Percentiles rank a stretch among this genome's conserved stretches.
Evolutionary conservation across 2,329 filamentous ascomycete species (phyloP).

Genomic region (Penicillium polonicum): DNA sequence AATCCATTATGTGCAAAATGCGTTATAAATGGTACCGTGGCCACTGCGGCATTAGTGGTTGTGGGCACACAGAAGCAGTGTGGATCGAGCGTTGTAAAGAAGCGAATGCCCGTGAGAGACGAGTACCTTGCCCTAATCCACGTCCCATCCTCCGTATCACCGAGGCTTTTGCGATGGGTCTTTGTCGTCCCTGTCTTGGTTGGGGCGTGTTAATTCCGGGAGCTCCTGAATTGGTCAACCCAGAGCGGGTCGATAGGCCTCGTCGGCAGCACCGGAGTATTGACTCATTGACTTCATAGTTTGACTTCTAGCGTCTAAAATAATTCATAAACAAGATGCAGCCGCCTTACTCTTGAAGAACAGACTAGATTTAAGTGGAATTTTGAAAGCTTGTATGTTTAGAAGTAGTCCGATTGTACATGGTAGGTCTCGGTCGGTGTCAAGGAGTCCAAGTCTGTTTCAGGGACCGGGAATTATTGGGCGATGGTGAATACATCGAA

Average conservation of each 20-base stretch:
- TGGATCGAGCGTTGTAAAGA: constrained; percentile 6
- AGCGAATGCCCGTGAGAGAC: constrained; percentile 3
- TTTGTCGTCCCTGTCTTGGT: constrained; percentile 5
- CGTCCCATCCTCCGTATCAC: constrained; percentile 3
- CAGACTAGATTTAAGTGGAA: neutral
- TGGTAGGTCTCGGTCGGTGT: neutral
- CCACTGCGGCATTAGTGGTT: constrained; percentile 1
- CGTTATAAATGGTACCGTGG: constrained; percentile 11
- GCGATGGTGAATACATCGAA: neutral
- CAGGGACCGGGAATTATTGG: neutral
- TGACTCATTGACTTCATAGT: neutral
- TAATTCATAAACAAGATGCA: neutral
- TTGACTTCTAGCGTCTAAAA: neutral
- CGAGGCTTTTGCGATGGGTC: constrained; percentile 4
- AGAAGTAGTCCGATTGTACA: neutral
- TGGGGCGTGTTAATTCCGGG: constrained; percentile 1
- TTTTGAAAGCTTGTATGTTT: neutral
- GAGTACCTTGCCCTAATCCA: neutral
- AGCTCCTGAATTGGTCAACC: neutral
- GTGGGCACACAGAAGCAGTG: constrained; percentile 7
- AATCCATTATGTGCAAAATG: neutral
- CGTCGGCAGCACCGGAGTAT: neutral
- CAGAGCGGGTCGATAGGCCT: neutral
- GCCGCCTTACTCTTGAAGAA: neutral
- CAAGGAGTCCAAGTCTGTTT: neutral